These are phyloP conservation scores for Dendrocalamus sinicus DNA, from an alignment of 176 grass and related monocot species.

Conservation along the genomic window DNA sequence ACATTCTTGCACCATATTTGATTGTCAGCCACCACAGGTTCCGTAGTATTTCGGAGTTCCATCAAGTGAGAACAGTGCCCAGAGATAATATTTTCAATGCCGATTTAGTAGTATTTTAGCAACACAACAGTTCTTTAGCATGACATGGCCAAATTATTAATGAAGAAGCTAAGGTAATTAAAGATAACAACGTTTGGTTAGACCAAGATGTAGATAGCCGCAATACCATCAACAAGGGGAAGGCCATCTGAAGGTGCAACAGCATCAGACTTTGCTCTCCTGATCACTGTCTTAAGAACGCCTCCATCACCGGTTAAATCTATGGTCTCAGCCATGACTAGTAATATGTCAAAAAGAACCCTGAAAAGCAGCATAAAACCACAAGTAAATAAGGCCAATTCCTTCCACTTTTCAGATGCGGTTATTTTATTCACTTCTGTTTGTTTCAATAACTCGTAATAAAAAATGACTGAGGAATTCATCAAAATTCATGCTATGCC, in stretches of 20 bases:
- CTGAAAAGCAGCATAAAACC: slow-evolving; percentile 3
- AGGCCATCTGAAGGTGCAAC: slow-evolving; percentile 65
- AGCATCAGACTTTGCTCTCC: slow-evolving; percentile 58
- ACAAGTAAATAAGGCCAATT: not conserved
- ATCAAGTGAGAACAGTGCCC: not conserved
- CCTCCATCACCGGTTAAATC: slow-evolving; percentile 75
- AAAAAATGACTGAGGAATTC: not conserved
- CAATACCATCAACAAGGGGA: slow-evolving; percentile 67
- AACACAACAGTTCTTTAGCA: not conserved
- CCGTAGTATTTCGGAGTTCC: not conserved
- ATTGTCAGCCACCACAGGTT: not conserved
- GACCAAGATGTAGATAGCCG: not conserved
- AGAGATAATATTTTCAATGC: not conserved
- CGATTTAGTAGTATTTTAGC: not conserved
- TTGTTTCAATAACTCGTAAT: not conserved
- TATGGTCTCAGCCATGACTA: slow-evolving; percentile 46
- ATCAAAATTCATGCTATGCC: not conserved
- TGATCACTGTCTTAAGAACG: slow-evolving; percentile 60
- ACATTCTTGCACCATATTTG: not conserved
- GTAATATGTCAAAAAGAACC: not conserved
- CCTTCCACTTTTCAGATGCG: not conserved
- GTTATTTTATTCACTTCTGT: not conserved
- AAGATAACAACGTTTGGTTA: not conserved
- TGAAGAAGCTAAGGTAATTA: not conserved
- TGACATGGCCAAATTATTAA: not conserved